Evolutionary conservation across 495 filamentous ascomycete genomes (phyloP), one percentile per base, ranked within the genome.

Genomic region (Beverwykella pulmonaria): DNA sequence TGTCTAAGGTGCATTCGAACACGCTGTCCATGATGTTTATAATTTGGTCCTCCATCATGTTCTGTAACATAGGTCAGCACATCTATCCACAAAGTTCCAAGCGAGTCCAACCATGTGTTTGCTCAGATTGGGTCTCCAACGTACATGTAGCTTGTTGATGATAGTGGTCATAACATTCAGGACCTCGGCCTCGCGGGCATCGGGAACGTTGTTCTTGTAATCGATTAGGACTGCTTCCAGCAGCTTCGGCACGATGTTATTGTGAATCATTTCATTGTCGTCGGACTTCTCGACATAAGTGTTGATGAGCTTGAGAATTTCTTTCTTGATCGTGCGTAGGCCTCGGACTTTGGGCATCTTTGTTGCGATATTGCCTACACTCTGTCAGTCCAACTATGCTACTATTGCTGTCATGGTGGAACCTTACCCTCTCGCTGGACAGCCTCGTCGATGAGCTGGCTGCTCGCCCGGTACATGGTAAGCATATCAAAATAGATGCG

Each of bases 401-500:
- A 5, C 6, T 44, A n/a, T 44, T 9, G 15, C 39, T 44, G 12
- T 44, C 6, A 44, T 27, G 20, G 32, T 36, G 53, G 9, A 36
- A 62, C 39, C 80, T 78, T 81, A 93, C 93, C 94, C 63, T 97
- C 92, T 71, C 86, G 85, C 48, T 86, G 86, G 41, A 99, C 91
- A 65, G 90, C 88, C 73, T 93, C 90, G 29, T 94, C 97, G 67
- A 99, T 97, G 68, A 99, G 86, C 74, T 91, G 84, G 72, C 92
- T 97, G n/a, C 92, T 92, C 30, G 93, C 92, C 52, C 92, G 88
- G 73, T 97, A 99, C 94, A 99, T 98, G 67, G 92, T 92, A 48
- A 99, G 80, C 95, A 99, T 98, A 75, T 99, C 95, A 74, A 93
- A 87, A 71, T 97, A 99, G 67, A 99, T 96, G 26, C 93, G 88